Percentiles rank a stretch among this genome's conserved stretches.
Evolutionary conservation across 371 early-diverging fungal genomes (phyloP).

Genomic region (Rhizomucor miehei): DNA sequence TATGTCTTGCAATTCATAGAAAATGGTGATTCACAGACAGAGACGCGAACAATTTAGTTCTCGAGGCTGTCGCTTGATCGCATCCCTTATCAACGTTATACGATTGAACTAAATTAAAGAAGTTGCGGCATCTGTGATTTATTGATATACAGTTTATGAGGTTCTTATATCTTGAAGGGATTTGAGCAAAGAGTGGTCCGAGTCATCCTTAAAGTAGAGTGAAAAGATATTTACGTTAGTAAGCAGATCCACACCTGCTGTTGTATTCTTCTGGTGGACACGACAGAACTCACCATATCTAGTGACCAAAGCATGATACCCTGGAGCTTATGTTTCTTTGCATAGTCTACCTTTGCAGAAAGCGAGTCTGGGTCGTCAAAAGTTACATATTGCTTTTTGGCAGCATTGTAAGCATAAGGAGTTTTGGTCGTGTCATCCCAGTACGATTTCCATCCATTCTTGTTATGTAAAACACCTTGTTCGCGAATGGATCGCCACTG

Average conservation of each 20-base stretch:
- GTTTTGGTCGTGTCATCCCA: constrained; percentile 26
- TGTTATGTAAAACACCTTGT: constrained; percentile 2
- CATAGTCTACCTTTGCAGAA: constrained; percentile 45
- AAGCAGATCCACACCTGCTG: too few relatives aligned
- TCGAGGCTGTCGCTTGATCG: too few relatives aligned
- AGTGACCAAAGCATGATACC: constrained; percentile 61
- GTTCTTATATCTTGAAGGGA: constrained; percentile 21
- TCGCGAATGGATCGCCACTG: constrained; percentile 20
- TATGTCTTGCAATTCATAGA: too few relatives aligned
- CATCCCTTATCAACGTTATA: too few relatives aligned
- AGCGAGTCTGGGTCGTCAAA: constrained; percentile 57
- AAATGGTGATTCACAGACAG: too few relatives aligned
- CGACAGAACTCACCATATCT: constrained; percentile 36
- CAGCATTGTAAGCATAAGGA: constrained; percentile 53
- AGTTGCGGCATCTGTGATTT: too few relatives aligned
- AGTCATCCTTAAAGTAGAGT: constrained; percentile 23
- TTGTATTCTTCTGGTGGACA: too few relatives aligned
- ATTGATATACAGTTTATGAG: too few relatives aligned
- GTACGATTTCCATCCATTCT: constrained; percentile 26
- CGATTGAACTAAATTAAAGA: too few relatives aligned
- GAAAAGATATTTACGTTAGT: background rate
- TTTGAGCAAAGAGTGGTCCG: constrained; percentile 23
- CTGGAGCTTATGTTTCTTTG: constrained; percentile 34
- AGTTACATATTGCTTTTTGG: constrained; percentile 43
- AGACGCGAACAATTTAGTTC: too few relatives aligned